Base-by-base conservation (phyloP, 345 rosid genomes). In the Crucihimalaya himalaica region DNA sequence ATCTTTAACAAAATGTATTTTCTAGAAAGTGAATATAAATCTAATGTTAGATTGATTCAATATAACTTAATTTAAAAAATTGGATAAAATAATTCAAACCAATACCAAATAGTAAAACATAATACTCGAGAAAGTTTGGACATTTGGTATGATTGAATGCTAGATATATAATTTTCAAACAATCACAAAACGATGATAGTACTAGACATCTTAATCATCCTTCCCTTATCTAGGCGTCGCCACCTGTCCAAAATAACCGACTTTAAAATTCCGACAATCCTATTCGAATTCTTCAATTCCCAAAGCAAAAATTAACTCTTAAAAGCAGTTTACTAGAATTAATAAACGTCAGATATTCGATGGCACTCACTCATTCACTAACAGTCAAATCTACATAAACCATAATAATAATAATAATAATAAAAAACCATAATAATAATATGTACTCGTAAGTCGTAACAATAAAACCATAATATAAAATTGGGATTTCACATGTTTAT, bases 201-300 rank as follows among this genome's bases (percentile, higher is more conserved):
- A 39, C n/a, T 1, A 42, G 46, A 42, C 11, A 46, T 18, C 52
- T 46, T 16, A 8, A 18, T 52, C 37, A 72, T 54, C 37, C 4
- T 28, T 42, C 37, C n/a, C 4, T 14, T 15, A 12, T 54, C 15
- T 20, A 35, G 42, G 56, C 66, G 63, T 42, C 34, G 27, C 28
- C 76, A 72, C 56, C 32, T 72, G 55, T 72, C 71, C 64, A 54
- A 11, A 18, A 10, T 54, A 37, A 31, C 48, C n/a, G 42, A 61
- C 15, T 37, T 47, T 50, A 25, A 37, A 25, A 50, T 61, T 50
- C 42, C 21, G 35, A 40, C 45, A 54, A 52, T 52, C 9, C 4
- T 39, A 15, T 63, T 31, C 27, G 5, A 48, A n/a, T n/a, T n/a
- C n/a, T 14, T 50, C 21, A 28, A 21, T 57, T 73, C 18, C 72